Evolutionary conservation across 345 rosid genomes (phyloP), one percentile per base, ranked within the genome.

Genomic region (Lepidium aucheri): DNA sequence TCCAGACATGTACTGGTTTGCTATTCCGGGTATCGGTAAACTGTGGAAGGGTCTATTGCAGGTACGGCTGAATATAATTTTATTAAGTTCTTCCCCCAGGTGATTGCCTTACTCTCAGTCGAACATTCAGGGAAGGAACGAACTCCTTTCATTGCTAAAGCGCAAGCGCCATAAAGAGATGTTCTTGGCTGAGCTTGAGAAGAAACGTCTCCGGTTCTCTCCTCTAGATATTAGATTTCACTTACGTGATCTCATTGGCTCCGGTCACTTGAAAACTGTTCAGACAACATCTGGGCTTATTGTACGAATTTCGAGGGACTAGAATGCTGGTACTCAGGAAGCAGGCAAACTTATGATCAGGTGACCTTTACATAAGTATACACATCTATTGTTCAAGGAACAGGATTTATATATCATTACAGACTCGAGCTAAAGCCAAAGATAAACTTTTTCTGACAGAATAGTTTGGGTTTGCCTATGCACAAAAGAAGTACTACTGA

Each of bases 191-290:
- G 30, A 77, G 68, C 77, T 94, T 64, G 97, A 94, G 79, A 94
- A 88, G 82, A 94, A 81, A 82, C 79, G 79, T 34, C 96, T 94
- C 52, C 83, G 95, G 39, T 64, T 62, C 14, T 88, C 97, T 53
- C 88, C 78, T n/a, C 83, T 94, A 39, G 97, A 90, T 73, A 83
- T 90, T 73, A 90, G 99, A 72, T 94, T 90, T 80, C 99, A 90
- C 79, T 80, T 90, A 28, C 89, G 97, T 38, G 99, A 94, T 69
- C 76, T 90, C 82, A 85, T 90, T 68, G 97, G 99, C 77, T 94
- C 99, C 12, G 95, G 95, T 66, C 87, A 80, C 69, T 80, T 90
- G 57, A 82, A 79, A 83, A 87, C 82, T 7, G 35, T 63, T 45
- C 72, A 81, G 7, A 80, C 95, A 26, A 80, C 89, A 26, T 74